Percentiles rank a stretch among this genome's conserved stretches.
phyloP scores from a whole-genome alignment of 495 filamentous ascomycete species.

The Cercophora samala region DNA sequence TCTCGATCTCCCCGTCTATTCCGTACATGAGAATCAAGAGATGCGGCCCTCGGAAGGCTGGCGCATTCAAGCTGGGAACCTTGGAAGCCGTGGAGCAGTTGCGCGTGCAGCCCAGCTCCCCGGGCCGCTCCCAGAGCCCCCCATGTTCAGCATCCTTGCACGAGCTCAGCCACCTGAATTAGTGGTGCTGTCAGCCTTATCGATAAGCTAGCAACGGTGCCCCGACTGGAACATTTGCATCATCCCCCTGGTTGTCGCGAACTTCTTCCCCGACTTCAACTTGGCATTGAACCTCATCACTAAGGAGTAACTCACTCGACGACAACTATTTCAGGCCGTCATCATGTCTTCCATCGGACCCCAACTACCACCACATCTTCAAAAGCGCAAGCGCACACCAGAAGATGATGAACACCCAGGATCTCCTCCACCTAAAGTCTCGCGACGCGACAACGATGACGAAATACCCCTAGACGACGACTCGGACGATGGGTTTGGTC shows the following conservation, averaged over 20 bases:
- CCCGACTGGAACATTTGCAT: conserved; percentile 6
- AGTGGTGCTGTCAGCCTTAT: conserved; percentile 15
- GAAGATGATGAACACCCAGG: conserved; percentile 37
- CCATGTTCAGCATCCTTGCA: conserved; percentile 7
- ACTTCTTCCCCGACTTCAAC: background rate
- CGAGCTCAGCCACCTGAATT: conserved; percentile 11
- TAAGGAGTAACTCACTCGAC: background rate
- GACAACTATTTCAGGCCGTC: background rate
- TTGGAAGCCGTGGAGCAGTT: conserved; percentile 13
- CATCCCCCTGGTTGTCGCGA: background rate
- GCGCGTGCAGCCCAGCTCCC: conserved; percentile 24
- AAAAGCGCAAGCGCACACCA: conserved; percentile 51
- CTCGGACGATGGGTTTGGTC: conserved; percentile 40
- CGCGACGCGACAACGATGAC: conserved; percentile 35
- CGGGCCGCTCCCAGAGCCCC: conserved; percentile 8
- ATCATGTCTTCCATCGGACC: conserved; percentile 52
- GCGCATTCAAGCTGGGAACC: background rate
- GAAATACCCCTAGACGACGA: conserved; percentile 37
- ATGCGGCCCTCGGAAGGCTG: background rate
- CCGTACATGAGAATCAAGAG: background rate
- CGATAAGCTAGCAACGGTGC: conserved; percentile 18
- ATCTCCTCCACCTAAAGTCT: conserved; percentile 40
- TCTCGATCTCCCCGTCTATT: background rate
- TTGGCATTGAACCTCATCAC: background rate
- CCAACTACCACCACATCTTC: conserved; percentile 48